These are phyloP conservation scores for Barnettozyma californica DNA, from an alignment of 805 yeast genomes.

Conservation along the genomic window DNA sequence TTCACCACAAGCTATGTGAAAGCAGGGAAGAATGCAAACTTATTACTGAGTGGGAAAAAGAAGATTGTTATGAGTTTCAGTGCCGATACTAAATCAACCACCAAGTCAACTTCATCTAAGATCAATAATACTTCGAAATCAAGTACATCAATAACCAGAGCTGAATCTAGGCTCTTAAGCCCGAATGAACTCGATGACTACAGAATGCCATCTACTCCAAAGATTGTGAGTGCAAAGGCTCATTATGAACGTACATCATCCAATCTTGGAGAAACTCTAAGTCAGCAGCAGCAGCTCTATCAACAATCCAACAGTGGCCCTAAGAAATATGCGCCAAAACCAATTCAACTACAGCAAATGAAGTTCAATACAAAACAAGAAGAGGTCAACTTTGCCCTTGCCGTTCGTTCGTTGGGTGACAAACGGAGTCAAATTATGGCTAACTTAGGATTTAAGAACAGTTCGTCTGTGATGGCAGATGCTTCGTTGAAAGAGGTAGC, in stretches of 20 bases:
- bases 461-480: constrained; percentile 33
- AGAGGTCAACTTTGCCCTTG: constrained; percentile 12
- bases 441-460: constrained; percentile 31
- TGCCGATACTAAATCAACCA: constrained; percentile 1
- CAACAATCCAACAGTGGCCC: not conserved
- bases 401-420: constrained; percentile 30
- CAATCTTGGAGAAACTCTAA: constrained; percentile 11
- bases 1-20: constrained; percentile 74
- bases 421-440: constrained; percentile 39
- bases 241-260: constrained; percentile 23
- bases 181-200: constrained; percentile 14
- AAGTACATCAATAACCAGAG: constrained; percentile 1
- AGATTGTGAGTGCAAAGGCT: constrained; percentile 20
- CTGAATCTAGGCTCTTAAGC: constrained; percentile 1
- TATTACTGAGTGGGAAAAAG: constrained; percentile 39
- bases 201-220: constrained; percentile 19
- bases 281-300: constrained; percentile 4
- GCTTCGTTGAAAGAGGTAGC: constrained; percentile 52
- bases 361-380: constrained; percentile 21
- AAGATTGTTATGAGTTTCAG: constrained; percentile 49
- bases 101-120: not conserved
- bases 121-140: constrained; percentile 5
- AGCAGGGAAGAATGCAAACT: constrained; percentile 51
- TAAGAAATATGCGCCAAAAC: constrained; percentile 11
- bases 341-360: constrained; percentile 19